phyloP scores from a whole-genome alignment of 768 basidiomycete genomes.

The Arthromyces matolae region DNA sequence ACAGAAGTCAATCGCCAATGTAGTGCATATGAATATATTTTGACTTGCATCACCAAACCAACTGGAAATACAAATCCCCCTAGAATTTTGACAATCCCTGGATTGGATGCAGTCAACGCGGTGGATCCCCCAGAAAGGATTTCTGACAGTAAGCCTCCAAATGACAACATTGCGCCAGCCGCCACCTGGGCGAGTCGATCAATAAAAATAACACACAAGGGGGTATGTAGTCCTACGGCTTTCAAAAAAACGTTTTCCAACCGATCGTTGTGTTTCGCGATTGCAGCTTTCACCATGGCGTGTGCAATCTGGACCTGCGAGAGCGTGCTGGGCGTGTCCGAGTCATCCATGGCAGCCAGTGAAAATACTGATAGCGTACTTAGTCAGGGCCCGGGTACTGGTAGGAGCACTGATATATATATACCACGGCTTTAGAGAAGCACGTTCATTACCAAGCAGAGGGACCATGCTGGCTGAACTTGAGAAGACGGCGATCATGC shows the following conservation, averaged over 20 bases:
- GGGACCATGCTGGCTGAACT: no score
- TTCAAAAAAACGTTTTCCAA: slow-evolving; percentile 62
- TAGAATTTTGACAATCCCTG: slow-evolving; percentile 64
- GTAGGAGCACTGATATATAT: no score
- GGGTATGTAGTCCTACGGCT: slow-evolving; percentile 42
- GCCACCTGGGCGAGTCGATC: slow-evolving; percentile 40
- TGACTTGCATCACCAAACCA: slow-evolving; percentile 66
- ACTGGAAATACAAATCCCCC: slow-evolving; percentile 72
- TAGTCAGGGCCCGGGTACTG: no score
- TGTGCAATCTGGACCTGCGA: slow-evolving; percentile 57
- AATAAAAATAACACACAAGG: background rate
- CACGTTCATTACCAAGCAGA: no score
- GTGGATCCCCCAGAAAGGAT: slow-evolving; percentile 58
- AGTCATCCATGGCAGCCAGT: slow-evolving; percentile 18
- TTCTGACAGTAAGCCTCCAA: slow-evolving; percentile 63
- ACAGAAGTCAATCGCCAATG: background rate
- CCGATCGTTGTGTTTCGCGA: slow-evolving; percentile 62
- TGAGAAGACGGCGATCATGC: no score
- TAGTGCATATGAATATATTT: background rate
- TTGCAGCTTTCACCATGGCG: slow-evolving; percentile 51
- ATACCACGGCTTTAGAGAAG: no score
- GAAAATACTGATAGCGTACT: no score
- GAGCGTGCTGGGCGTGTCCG: slow-evolving; percentile 42
- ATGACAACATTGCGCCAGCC: slow-evolving; percentile 72
- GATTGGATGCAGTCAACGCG: slow-evolving; percentile 47